Evolutionary conservation across 2,329 filamentous ascomycete species (phyloP).

Genomic region (Xylaria multiplex): DNA sequence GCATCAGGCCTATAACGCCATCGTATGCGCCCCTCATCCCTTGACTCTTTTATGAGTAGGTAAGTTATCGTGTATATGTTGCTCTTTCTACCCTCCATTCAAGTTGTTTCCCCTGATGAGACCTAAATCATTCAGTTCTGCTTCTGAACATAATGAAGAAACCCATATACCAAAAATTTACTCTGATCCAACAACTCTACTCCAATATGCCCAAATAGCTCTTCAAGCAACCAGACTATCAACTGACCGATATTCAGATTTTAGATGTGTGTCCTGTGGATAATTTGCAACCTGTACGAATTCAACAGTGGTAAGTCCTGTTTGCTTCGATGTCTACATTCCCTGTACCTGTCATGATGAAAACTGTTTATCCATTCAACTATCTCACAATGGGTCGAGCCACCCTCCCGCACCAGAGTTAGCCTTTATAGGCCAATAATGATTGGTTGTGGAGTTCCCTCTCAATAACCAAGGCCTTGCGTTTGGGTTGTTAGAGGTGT

Average conservation of each 20-base stretch:
- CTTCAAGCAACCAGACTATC: conserved; percentile 24
- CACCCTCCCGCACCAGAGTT: conserved; percentile 77
- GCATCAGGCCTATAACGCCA: not conserved
- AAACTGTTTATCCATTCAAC: conserved; percentile 80
- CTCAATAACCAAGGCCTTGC: conserved; percentile 46
- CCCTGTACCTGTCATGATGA: conserved; percentile 59
- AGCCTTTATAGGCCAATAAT: conserved; percentile 60
- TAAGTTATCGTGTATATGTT: conserved; percentile 19
- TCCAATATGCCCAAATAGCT: not conserved
- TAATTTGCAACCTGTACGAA: not conserved
- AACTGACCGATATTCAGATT: conserved; percentile 30
- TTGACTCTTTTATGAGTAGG: not conserved
- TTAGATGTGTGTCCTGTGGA: not conserved
- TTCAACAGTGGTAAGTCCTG: conserved; percentile 13
- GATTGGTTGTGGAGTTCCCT: conserved; percentile 80
- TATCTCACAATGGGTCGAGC: conserved; percentile 72
- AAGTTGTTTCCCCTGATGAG: conserved; percentile 68
- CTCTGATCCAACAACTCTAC: conserved; percentile 54
- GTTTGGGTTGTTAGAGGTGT: conserved; percentile 52
- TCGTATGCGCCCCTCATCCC: no score
- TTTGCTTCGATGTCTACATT: not conserved
- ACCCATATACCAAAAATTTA: conserved; percentile 70
- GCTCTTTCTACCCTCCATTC: not conserved
- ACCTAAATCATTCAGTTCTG: conserved; percentile 74
- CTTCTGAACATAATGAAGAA: conserved; percentile 77